These are phyloP conservation scores for Silene latifolia DNA, from an alignment of 148 eudicot genomes.

Conservation along the genomic window DNA sequence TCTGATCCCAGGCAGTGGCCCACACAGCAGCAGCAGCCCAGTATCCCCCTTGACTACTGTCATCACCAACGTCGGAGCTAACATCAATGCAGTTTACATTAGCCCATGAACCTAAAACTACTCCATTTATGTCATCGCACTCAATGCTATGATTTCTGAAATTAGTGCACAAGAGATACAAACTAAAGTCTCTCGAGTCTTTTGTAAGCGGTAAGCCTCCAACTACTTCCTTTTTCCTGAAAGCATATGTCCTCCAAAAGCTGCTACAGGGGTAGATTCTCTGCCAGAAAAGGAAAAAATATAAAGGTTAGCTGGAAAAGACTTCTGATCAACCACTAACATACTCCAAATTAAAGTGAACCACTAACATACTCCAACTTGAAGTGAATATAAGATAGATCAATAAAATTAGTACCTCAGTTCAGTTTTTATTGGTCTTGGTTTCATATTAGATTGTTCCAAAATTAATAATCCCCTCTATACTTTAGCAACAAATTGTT, in stretches of 20 bases:
- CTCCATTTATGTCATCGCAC: slow-evolving; percentile 93
- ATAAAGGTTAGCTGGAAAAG: slow-evolving; percentile 30
- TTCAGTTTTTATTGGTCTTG: neutral
- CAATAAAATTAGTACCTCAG: neutral
- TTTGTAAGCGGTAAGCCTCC: slow-evolving; percentile 31
- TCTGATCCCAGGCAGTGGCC: slow-evolving; percentile 92
- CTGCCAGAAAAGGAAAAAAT: slow-evolving; percentile 37
- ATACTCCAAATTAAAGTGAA: neutral
- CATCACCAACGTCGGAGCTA: slow-evolving; percentile 53
- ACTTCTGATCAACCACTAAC: slow-evolving; percentile 15
- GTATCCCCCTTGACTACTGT: slow-evolving; percentile 56
- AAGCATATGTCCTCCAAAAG: slow-evolving; percentile 60
- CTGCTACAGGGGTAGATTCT: slow-evolving; percentile 83
- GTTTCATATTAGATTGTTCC: neutral
- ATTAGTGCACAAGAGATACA: slow-evolving; percentile 37
- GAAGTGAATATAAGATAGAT: neutral
- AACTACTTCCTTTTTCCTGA: slow-evolving; percentile 36
- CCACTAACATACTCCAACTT: neutral
- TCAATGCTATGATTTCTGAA: slow-evolving; percentile 39
- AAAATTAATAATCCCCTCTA: slow-evolving; percentile 2
- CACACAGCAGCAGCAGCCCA: slow-evolving; percentile 96
- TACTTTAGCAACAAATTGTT: neutral
- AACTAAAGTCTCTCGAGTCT: slow-evolving; percentile 33
- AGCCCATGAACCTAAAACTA: slow-evolving; percentile 82
- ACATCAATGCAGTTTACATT: slow-evolving; percentile 34